phyloP scores from a whole-genome alignment of 257 asterid species.

The Ocimum tenuiflorum region DNA sequence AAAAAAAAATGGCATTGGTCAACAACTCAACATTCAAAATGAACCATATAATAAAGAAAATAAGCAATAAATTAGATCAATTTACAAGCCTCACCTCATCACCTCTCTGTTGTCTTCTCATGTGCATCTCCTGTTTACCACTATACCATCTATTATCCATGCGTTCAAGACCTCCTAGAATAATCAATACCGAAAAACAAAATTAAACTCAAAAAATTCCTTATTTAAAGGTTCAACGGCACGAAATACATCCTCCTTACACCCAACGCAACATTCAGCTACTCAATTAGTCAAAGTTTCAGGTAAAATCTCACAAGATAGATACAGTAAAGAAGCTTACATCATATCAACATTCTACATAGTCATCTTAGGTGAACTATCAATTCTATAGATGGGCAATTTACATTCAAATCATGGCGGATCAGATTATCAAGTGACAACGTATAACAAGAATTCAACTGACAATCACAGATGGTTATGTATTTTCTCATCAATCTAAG shows the following conservation, averaged over 20 bases:
- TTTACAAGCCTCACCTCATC: slow-evolving; percentile 41
- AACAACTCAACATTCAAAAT: neutral
- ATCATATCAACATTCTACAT: neutral
- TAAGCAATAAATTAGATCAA: neutral
- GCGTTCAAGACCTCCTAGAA: slow-evolving; percentile 22
- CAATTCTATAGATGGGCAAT: neutral
- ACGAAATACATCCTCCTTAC: neutral
- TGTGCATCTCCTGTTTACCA: slow-evolving; percentile 55
- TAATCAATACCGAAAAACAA: slow-evolving; percentile 1
- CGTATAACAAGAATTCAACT: neutral
- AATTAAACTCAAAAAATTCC: neutral
- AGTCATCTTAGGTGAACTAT: neutral
- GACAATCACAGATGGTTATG: neutral
- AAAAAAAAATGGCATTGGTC: too few relatives aligned
- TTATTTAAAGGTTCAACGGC: neutral
- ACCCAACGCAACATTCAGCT: slow-evolving; percentile 6
- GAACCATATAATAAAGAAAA: neutral
- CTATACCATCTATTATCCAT: slow-evolving; percentile 68
- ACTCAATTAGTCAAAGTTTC: neutral
- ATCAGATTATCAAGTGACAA: neutral
- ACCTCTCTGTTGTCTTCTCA: slow-evolving; percentile 37
- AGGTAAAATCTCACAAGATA: neutral
- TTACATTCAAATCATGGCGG: neutral
- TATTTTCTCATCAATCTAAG: neutral
- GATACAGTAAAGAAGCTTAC: slow-evolving; percentile 6